A percentile compares a stretch with the other conserved stretches of the same genome.
Evolutionary conservation across 768 basidiomycete genomes (phyloP).

Genomic region (Amanita muscaria): DNA sequence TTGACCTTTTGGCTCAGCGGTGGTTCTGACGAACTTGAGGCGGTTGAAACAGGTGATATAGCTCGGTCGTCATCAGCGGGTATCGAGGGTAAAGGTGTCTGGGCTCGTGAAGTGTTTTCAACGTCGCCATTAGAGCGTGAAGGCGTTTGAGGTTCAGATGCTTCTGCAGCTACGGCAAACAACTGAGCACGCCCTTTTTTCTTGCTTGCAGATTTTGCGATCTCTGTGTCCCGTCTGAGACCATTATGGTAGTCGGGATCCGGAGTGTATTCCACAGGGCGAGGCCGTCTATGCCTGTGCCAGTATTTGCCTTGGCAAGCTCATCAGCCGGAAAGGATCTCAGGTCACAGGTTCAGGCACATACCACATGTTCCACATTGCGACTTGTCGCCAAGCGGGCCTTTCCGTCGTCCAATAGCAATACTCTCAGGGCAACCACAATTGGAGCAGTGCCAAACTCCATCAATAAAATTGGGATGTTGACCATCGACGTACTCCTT

Average conservation of each 20-base stretch:
- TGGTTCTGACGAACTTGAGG: conserved; percentile 65
- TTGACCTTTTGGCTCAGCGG: conserved; percentile 65
- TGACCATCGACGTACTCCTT: conserved; percentile 77
- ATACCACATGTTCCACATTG: conserved; percentile 90
- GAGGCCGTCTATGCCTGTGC: conserved; percentile 76
- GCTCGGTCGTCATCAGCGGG: conserved; percentile 41
- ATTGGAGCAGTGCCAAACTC: conserved; percentile 92
- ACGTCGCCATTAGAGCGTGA: conserved; percentile 25
- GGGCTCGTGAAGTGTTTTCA: conserved; percentile 22
- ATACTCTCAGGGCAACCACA: conserved; percentile 87
- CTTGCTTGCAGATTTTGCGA: conserved; percentile 42
- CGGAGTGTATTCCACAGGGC: conserved; percentile 73
- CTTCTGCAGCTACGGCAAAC: conserved; percentile 29
- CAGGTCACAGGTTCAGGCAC: conserved; percentile 77
- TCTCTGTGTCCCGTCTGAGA: conserved; percentile 45
- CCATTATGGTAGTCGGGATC: conserved; percentile 63
- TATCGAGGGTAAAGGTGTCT: conserved; percentile 16
- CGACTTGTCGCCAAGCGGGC: conserved; percentile 81
- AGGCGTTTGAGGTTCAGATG: conserved; percentile 49
- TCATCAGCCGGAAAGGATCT: conserved; percentile 70
- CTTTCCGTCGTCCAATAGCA: conserved; percentile 79
- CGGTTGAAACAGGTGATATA: conserved; percentile 62
- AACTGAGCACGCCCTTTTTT: conserved; percentile 46
- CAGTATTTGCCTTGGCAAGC: conserved; percentile 68
- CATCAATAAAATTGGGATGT: conserved; percentile 73